Percentiles rank a stretch among this genome's conserved stretches.
Evolutionary conservation across 139 green algal species (phyloP).

Genomic region (Mesostigma viride): DNA sequence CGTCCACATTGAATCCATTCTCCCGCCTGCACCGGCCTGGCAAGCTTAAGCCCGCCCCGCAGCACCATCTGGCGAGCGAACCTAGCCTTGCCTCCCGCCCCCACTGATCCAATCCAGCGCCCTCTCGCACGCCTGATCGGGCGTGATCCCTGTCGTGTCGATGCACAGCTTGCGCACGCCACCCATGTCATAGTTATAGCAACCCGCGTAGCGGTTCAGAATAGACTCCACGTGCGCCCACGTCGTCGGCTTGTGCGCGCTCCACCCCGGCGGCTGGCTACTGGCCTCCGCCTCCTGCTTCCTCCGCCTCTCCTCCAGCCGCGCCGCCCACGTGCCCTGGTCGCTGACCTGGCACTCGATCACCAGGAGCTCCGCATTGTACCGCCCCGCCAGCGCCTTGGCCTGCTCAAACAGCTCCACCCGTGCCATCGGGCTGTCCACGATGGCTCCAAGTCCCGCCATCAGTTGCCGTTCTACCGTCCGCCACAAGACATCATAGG

Average conservation of each 20-base stretch:
- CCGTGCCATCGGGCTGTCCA: constrained; percentile 60
- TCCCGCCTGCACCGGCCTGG: too few species aligned
- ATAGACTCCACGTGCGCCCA: constrained; percentile 8
- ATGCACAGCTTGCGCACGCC: neutral
- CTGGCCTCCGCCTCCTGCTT: neutral
- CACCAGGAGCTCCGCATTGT: constrained; percentile 33
- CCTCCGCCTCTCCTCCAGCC: constrained; percentile 37
- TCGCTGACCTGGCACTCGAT: constrained; percentile 43
- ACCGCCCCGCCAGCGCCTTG: constrained; percentile 2
- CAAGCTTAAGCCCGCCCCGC: too few species aligned
- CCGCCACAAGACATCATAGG: constrained; percentile 61
- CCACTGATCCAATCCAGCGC: too few species aligned
- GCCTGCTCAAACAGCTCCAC: constrained; percentile 43
- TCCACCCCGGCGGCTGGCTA: neutral
- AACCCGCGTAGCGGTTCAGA: neutral
- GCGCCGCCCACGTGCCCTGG: constrained; percentile 31
- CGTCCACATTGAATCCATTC: too few species aligned
- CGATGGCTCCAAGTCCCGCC: constrained; percentile 34
- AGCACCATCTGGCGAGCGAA: too few species aligned
- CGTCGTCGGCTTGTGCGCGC: constrained; percentile 6
- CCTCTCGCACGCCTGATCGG: too few species aligned
- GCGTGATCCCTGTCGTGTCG: too few species aligned
- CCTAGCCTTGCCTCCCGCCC: too few species aligned
- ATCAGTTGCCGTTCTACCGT: constrained; percentile 41
- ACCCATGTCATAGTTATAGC: constrained; percentile 9